These are phyloP conservation scores for Niebla homalea DNA, from an alignment of 495 filamentous ascomycete genomes.

Conservation along the genomic window DNA sequence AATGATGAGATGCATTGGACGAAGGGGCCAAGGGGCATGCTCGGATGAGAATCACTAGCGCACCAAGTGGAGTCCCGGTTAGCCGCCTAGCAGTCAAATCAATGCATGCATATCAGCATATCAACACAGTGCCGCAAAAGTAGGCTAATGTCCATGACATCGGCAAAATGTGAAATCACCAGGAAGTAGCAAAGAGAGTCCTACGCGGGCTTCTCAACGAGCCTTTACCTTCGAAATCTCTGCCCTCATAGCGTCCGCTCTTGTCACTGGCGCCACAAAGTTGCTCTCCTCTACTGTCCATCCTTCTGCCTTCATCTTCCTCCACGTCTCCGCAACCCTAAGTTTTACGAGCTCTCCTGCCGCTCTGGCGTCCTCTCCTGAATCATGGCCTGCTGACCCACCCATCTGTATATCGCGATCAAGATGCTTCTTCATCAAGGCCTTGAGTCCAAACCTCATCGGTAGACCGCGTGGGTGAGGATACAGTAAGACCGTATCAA, in stretches of 20 bases:
- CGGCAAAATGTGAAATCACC: too few species aligned
- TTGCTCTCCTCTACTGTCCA: constrained; percentile 45
- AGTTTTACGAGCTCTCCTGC: constrained; percentile 73
- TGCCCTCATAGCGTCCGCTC: background rate
- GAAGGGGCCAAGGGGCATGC: too few species aligned
- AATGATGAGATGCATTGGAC: too few species aligned
- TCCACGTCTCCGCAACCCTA: constrained; percentile 53
- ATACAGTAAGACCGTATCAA: constrained; percentile 80
- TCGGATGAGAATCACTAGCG: too few species aligned
- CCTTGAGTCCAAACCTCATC: constrained; percentile 66
- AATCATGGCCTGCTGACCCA: constrained; percentile 65
- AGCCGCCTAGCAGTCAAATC: too few species aligned
- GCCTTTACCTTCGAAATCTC: background rate
- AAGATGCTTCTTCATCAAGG: constrained; percentile 64
- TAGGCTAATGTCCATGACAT: too few species aligned
- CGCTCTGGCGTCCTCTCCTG: constrained; percentile 72
- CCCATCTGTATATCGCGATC: constrained; percentile 66
- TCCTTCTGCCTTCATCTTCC: constrained; percentile 43
- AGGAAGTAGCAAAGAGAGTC: too few species aligned
- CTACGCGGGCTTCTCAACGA: background rate
- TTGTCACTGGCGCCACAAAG: constrained; percentile 32
- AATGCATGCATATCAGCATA: too few species aligned
- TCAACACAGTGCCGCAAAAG: too few species aligned
- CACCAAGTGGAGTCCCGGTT: too few species aligned
- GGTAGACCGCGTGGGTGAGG: constrained; percentile 68